A percentile compares a stretch with the other conserved stretches of the same genome.
These are phyloP conservation scores for Lolium rigidum DNA, from an alignment of 176 grass and related monocot species.

Conservation along the genomic window DNA sequence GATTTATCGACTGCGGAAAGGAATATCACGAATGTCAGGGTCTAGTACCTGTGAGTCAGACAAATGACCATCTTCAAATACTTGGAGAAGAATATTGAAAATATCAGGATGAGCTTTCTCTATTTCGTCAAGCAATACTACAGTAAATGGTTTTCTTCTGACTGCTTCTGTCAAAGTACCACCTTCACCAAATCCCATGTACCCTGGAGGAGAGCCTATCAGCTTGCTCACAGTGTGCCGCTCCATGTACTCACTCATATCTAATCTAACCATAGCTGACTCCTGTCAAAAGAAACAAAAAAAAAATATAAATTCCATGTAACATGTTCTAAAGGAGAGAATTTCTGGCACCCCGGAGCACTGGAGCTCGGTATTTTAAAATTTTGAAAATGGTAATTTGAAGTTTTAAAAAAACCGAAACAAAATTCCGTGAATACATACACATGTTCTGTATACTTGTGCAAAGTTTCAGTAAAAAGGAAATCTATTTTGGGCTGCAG, in stretches of 20 bases:
- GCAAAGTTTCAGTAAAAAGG: too few species aligned
- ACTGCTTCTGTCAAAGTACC: slow-evolving; percentile 97
- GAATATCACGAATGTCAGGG: slow-evolving; percentile 26
- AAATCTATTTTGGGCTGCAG: too few species aligned
- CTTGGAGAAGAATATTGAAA: slow-evolving; percentile 97
- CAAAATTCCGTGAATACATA: too few species aligned
- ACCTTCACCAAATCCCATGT: slow-evolving; percentile 89
- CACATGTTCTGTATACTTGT: too few species aligned
- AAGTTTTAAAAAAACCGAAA: too few species aligned
- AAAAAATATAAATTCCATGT: slow-evolving; percentile 12
- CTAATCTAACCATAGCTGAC: slow-evolving; percentile 82
- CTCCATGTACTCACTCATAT: slow-evolving; percentile 99
- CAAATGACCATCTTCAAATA: slow-evolving; percentile 96
- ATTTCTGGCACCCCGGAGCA: too few species aligned
- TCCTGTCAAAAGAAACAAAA: slow-evolving; percentile 64
- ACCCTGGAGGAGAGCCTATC: slow-evolving; percentile 98
- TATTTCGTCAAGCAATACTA: slow-evolving; percentile 94
- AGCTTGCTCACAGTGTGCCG: slow-evolving; percentile 89
- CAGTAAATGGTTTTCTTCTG: slow-evolving; percentile 85
- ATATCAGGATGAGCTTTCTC: slow-evolving; percentile 99
- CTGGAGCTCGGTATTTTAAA: too few species aligned
- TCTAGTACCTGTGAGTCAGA: slow-evolving; percentile 77
- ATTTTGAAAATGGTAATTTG: too few species aligned
- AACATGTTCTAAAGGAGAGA: neutral
- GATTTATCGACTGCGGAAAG: slow-evolving; percentile 17